Evolutionary conservation across 108 stramenopile species (phyloP), one percentile per base, ranked within the genome.

Genomic region (Mayamaea pseudoterrestris): DNA sequence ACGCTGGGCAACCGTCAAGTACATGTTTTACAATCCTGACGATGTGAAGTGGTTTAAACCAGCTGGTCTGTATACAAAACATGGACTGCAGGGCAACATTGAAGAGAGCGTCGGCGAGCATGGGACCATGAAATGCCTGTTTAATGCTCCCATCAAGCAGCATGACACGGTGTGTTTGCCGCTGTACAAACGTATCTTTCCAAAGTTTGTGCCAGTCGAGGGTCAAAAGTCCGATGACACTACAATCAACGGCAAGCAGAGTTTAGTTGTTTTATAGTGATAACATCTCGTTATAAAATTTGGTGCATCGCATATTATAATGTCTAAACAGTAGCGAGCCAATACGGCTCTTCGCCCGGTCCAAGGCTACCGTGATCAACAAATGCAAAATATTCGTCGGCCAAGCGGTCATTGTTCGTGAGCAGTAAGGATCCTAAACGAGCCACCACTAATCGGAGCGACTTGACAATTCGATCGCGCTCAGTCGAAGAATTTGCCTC

Each of bases 31-130:
- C 65, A 84, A 93, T 60, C 97, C 96, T 1, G 93, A 95, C 26
- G 96, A 98, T 62, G 93, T 96, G 18, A 78, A 73, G 68, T 99
- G 94, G 95, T 99, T 98, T 82, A 93, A 93, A 56, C 97, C 97
- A 8, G 94, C 97, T 16, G 93, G 84, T 39, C 65, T 99, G 27
- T 59, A 64, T 12, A 99, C 97, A 34, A 97, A 97, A 68, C 90
- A 96, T 55, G 99, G 99, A 4, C 69, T 97, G 43, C 69, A 83
- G 51, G 97, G 96, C 44, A 91, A 96, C 55, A 98, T 99, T 43
- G 58, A 77, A 35, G 77, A 95, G 42, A 86, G 96, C 32, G 78
- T 98, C 29, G 99, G 99, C 30, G 96, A 95, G 39, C 99, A 99
- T 55, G 99, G 99, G 27, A 80, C 93, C n/a, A 94, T 97, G 91